Conservation (phyloP, 2,329 filamentous ascomycete species). For the Penicillium sp. region DNA sequence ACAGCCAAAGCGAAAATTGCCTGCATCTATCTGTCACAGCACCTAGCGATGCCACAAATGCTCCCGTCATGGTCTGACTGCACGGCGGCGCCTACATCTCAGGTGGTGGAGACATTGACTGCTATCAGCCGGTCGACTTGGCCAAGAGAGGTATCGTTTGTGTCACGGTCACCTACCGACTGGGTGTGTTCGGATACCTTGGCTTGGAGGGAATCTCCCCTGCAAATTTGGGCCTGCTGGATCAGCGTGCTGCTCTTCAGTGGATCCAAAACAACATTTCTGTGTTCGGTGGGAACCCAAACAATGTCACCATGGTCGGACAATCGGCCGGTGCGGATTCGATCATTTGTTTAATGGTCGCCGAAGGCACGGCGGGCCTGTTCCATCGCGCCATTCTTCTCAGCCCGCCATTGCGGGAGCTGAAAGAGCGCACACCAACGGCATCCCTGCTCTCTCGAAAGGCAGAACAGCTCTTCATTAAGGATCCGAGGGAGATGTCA, state of each 20-base stretch:
- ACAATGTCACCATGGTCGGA: conserved; percentile 3
- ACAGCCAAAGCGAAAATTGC: conserved; percentile 3
- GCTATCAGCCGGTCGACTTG: conserved; percentile 9
- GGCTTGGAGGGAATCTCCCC: conserved; percentile 39
- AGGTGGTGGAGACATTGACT: conserved; percentile 13
- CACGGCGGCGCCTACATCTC: conserved; percentile 17
- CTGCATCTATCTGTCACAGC: neutral
- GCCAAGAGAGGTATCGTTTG: conserved; percentile 8
- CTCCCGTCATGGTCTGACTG: conserved; percentile 13
- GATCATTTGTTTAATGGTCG: conserved; percentile 7
- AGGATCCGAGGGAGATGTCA: conserved; percentile 3
- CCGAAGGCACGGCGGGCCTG: neutral
- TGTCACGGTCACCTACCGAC: conserved; percentile 13
- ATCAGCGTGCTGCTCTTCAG: conserved; percentile 5
- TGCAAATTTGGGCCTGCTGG: conserved; percentile 14
- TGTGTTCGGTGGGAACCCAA: neutral
- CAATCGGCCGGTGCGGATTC: conserved; percentile 8
- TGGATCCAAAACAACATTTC: conserved; percentile 6
- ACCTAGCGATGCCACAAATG: neutral
- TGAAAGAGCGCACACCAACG: conserved; percentile 1
- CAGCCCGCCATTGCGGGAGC: conserved; percentile 5
- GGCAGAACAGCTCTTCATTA: neutral
- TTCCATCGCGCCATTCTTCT: conserved; percentile 8
- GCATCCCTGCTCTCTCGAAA: neutral
- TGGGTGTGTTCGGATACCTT: conserved; percentile 15